A percentile compares a stretch with the other conserved stretches of the same genome.
Evolutionary conservation across 495 filamentous ascomycete species (phyloP).

Genomic region (Penicillium manginii): DNA sequence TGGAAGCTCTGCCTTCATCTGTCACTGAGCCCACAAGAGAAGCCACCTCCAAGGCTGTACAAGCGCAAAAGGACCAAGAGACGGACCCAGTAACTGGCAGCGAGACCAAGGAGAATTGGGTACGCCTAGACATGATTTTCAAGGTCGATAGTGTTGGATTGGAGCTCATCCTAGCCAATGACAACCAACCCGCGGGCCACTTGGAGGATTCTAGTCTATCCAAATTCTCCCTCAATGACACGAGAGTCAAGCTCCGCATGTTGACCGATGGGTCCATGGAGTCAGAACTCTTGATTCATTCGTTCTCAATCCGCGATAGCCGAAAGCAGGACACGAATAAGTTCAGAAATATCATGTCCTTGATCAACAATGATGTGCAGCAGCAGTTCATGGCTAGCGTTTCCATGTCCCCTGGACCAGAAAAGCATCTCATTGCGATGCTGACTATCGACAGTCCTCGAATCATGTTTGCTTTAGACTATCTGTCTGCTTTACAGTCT

Average conservation of each 20-base stretch:
- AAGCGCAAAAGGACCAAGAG: slow-evolving; percentile 50
- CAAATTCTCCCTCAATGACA: slow-evolving; percentile 91
- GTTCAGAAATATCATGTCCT: slow-evolving; percentile 97
- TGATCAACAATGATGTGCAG: slow-evolving; percentile 89
- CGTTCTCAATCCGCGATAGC: slow-evolving; percentile 92
- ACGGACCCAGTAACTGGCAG: slow-evolving; percentile 62
- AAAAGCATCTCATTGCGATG: slow-evolving; percentile 84
- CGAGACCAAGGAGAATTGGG: slow-evolving; percentile 73
- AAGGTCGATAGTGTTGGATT: slow-evolving; percentile 84
- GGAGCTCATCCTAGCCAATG: slow-evolving; percentile 79
- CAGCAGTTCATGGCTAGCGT: slow-evolving; percentile 97
- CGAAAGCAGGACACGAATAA: slow-evolving; percentile 86
- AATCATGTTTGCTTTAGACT: slow-evolving; percentile 93
- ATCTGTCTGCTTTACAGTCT: slow-evolving; percentile 84
- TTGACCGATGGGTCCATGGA: slow-evolving; percentile 90
- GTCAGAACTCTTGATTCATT: slow-evolving; percentile 90
- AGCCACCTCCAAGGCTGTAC: slow-evolving; percentile 41
- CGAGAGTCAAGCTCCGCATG: slow-evolving; percentile 90
- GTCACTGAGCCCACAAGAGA: slow-evolving; percentile 53
- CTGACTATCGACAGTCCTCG: slow-evolving; percentile 95
- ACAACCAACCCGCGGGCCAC: slow-evolving; percentile 74
- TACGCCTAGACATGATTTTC: slow-evolving; percentile 91
- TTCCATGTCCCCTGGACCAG: slow-evolving; percentile 84
- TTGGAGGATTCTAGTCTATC: slow-evolving; percentile 84
- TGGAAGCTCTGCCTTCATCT: slow-evolving; percentile 65